Evolutionary conservation across 331 rosid species (phyloP), one percentile per base, ranked within the genome.

Genomic region (Acacia concinna): DNA sequence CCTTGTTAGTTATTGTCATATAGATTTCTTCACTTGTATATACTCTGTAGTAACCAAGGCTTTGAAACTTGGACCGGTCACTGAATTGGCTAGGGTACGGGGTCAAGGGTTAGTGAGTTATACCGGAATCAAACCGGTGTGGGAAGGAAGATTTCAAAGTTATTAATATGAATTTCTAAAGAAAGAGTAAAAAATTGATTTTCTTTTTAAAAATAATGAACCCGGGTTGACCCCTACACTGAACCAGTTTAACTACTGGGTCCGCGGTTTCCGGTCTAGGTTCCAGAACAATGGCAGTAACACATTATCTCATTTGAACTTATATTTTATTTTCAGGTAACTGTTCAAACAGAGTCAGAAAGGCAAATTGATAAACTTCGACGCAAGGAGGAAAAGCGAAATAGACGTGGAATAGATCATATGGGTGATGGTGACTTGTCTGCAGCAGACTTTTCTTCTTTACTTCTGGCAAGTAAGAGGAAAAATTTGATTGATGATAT

Each of bases 291-390:
- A n/a, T n/a, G n/a, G n/a, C n/a, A n/a, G n/a, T n/a, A 67, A 77
- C 57, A 77, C 73, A 17, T 52, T 7, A 28, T 44, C 75, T 63
- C 18, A 37, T 10, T 46, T 64, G 68, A 78, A 68, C 78, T 86
- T 56, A 14, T 68, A 40, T 41, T 57, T 56, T 43, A 46, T 75
- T 78, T 47, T 81, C 47, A 94, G 98, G 97, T 94, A 70, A 95
- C 96, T 56, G 96, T 95, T 84, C 98, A 92, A 78, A 92, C 91
- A 74, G 99, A 95, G 80, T 90, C 99, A 17, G 97, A 77, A 67
- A 87, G 83, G 79, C 97, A 95, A 90, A 86, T 95, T 66, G 99
- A 95, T 78, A 95, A 92, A 84, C 97, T 95, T 81, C 88, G 99
- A 44, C 99, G 97, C 84, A 91, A 93, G 87, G 99, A 95, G 89